Percentiles rank a stretch among this genome's conserved stretches.
These are phyloP conservation scores for Clathrospora elynae DNA, from an alignment of 2,329 filamentous ascomycete species.

Conservation along the genomic window DNA sequence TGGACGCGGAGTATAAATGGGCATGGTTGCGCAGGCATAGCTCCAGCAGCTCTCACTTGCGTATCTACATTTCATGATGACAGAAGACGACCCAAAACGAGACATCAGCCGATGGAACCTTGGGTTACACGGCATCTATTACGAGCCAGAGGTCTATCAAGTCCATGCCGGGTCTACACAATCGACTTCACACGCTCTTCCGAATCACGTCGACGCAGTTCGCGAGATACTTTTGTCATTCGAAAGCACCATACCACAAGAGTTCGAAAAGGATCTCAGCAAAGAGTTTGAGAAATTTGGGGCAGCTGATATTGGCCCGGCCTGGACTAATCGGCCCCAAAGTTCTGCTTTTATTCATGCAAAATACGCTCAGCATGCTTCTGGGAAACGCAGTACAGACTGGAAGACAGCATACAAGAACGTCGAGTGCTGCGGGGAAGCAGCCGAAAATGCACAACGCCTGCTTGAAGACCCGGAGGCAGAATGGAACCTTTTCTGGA, in stretches of 20 bases:
- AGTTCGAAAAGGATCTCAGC: background rate
- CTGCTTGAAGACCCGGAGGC: background rate
- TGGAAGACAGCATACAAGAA: too few species aligned
- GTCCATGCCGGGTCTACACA: background rate
- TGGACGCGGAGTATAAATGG: too few species aligned
- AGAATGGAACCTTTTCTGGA: conserved; percentile 9
- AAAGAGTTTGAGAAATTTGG: conserved; percentile 2
- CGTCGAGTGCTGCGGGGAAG: background rate
- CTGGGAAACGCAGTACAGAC: too few species aligned
- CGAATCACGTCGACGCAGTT: conserved; percentile 9
- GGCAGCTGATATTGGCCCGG: background rate
- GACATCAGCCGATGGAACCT: conserved; percentile 1
- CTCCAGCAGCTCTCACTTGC: too few species aligned
- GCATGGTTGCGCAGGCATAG: too few species aligned
- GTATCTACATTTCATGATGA: too few species aligned
- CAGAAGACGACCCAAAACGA: too few species aligned
- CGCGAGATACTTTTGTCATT: conserved; percentile 10
- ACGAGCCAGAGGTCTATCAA: conserved; percentile 6
- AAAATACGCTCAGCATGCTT: too few species aligned
- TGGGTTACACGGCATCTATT: background rate
- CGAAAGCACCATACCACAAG: conserved; percentile 2
- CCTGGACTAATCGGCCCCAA: too few species aligned
- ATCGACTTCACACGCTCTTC: background rate
- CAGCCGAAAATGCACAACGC: conserved; percentile 1
- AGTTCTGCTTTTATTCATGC: too few species aligned